A percentile compares a stretch with the other conserved stretches of the same genome.
phyloP scores from a whole-genome alignment of 2,329 filamentous ascomycete genomes.

The Apiospora pterosperma region DNA sequence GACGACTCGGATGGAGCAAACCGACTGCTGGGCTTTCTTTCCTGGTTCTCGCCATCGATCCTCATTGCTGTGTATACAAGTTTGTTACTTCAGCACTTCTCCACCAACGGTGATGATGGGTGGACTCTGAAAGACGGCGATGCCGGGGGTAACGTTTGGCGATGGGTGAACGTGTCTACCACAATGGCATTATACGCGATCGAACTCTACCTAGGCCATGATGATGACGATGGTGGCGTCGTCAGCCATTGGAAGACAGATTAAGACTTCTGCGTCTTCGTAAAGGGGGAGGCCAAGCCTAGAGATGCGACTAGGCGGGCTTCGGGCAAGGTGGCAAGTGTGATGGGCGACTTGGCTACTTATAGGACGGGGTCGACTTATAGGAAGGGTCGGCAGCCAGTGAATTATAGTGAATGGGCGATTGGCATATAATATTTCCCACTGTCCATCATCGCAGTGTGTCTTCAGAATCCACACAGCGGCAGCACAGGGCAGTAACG shows the following conservation, averaged over 20 bases:
- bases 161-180: slow-evolving; percentile 87
- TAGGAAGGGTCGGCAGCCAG: background rate
- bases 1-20: slow-evolving; percentile 83
- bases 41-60: slow-evolving; percentile 92
- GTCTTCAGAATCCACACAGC: background rate
- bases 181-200: slow-evolving; percentile 90
- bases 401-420: background rate
- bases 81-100: slow-evolving; percentile 91
- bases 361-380: background rate
- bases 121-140: slow-evolving; percentile 86
- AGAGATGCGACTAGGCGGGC: background rate
- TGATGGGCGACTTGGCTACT: background rate
- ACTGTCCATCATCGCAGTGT: slow-evolving; percentile 1
- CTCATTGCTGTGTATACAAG: slow-evolving; percentile 96
- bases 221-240: slow-evolving; percentile 70
- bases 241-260: slow-evolving; percentile 86
- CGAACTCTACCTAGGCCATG: slow-evolving; percentile 82
- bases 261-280: slow-evolving; percentile 41
- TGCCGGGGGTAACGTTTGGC: slow-evolving; percentile 80
- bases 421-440: background rate
- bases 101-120: slow-evolving; percentile 68
- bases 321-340: background rate
- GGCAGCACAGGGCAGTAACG: slow-evolving; percentile 15
- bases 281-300: background rate
- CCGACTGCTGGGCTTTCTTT: slow-evolving; percentile 76